phyloP scores from a whole-genome alignment of 2,329 filamentous ascomycete species.

The Colletotrichum echinochloae region DNA sequence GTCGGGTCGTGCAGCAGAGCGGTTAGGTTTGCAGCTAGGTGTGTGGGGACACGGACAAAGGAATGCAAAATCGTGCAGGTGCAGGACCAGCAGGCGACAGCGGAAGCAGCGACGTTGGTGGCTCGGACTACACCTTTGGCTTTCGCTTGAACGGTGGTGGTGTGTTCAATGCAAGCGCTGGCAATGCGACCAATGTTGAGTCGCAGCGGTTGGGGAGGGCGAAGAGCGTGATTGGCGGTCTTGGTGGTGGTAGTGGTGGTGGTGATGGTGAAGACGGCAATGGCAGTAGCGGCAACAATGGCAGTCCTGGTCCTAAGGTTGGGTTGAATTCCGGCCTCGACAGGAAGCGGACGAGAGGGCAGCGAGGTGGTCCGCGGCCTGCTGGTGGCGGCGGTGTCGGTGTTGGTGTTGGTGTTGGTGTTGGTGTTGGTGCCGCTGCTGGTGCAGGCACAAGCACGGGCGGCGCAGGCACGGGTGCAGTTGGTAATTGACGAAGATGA shows the following conservation, averaged over 20 bases:
- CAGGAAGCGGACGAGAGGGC: background rate
- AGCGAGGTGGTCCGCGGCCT: background rate
- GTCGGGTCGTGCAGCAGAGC: constrained; percentile 26
- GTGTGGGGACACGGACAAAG: constrained; percentile 37
- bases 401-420: background rate
- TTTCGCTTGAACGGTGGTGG: constrained; percentile 16
- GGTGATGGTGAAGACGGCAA: background rate
- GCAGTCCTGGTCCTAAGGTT: background rate
- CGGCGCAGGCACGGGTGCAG: background rate
- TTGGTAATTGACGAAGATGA: constrained; percentile 24
- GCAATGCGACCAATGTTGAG: constrained; percentile 28
- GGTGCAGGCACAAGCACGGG: background rate
- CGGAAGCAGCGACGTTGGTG: constrained; percentile 8
- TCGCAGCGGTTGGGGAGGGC: constrained; percentile 5
- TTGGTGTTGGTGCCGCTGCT: background rate
- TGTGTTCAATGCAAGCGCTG: constrained; percentile 29
- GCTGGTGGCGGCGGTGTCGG: background rate
- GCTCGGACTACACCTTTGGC: constrained; percentile 33
- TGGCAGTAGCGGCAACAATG: background rate
- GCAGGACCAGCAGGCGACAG: background rate
- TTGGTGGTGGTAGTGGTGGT: background rate
- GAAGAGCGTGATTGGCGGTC: constrained; percentile 11
- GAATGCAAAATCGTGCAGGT: constrained; percentile 23
- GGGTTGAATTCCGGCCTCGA: background rate
- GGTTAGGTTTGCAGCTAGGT: constrained; percentile 35